Evolutionary conservation across 345 rosid genomes (phyloP), one percentile per base, ranked within the genome.

Genomic region (Eucalyptus pauciflora): DNA sequence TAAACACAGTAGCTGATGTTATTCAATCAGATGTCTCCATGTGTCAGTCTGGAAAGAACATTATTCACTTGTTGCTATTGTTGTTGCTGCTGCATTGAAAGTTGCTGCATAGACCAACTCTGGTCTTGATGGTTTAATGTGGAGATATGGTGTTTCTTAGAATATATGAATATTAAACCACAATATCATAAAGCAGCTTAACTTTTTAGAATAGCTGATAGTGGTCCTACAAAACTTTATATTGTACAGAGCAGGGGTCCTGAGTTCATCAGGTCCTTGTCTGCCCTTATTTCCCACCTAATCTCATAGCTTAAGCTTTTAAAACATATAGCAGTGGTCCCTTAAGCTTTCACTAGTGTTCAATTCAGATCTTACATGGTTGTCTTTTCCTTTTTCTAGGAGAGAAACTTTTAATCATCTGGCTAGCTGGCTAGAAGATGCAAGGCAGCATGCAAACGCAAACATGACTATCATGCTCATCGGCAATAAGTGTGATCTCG

Each of bases 381-480:
- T 86, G 7, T 17, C 22, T 86, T 48, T 62, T 62, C 37, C 10
- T 43, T 33, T 87, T 71, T 88, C 50, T 92, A 96, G 98, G 96
- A 96, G 98, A 92, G 99, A 96, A 93, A 96, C 99, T 41, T 96
- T 96, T 90, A 95, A 96, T 91, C 99, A 96, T 91, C 93, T 97
- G 91, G 98, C 98, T 37, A 96, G 98, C 92, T 97, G 99, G 98
- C 92, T 97, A 87, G 99, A 96, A 87, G 99, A 97, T 92, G 98
- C 99, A 45, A 94, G 98, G 91, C 99, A 96, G 95, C 99, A 97
- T 86, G 98, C 99, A 48, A 97, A 97, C 85, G 98, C 99, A 51
- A 97, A 96, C 93, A 96, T 96, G 99, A 95, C 98, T 22, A 96
- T 97, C 50, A 96, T 97, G 99, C 97, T 97, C 43, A 95, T 97